These are phyloP conservation scores for Fusarium domesticum DNA, from an alignment of 2,329 filamentous ascomycete species.

Conservation along the genomic window DNA sequence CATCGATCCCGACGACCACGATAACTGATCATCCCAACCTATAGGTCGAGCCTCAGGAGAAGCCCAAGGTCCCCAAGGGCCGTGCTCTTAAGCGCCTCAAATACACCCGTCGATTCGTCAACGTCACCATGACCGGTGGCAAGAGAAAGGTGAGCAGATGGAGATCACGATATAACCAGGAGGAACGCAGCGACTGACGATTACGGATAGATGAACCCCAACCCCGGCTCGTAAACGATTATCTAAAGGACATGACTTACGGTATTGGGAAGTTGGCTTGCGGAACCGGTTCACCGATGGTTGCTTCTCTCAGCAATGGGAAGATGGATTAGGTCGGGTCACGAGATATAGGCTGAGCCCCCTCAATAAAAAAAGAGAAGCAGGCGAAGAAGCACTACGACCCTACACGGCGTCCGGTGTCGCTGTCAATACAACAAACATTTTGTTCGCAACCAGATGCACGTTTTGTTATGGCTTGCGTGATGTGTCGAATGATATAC, in stretches of 20 bases:
- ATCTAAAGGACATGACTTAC: slow-evolving; percentile 23
- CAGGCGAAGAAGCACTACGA: slow-evolving; percentile 38
- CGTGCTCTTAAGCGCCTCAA: slow-evolving; percentile 94
- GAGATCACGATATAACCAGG: not conserved
- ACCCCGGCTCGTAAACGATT: slow-evolving; percentile 64
- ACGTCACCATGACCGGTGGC: slow-evolving; percentile 94
- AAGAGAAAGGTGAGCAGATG: slow-evolving; percentile 82
- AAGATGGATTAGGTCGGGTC: slow-evolving; percentile 38
- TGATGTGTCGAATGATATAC: not conserved
- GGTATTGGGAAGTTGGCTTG: slow-evolving; percentile 32
- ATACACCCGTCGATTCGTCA: slow-evolving; percentile 97
- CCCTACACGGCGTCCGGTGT: slow-evolving; percentile 42
- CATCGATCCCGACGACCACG: slow-evolving; percentile 26
- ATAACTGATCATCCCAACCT: slow-evolving; percentile 31
- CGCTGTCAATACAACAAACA: slow-evolving; percentile 42
- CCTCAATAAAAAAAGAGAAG: slow-evolving; percentile 29
- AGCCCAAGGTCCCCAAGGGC: slow-evolving; percentile 95
- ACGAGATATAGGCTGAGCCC: slow-evolving; percentile 36
- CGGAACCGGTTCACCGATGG: slow-evolving; percentile 33
- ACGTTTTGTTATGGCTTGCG: slow-evolving; percentile 9
- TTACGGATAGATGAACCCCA: slow-evolving; percentile 74
- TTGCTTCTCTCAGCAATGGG: slow-evolving; percentile 33
- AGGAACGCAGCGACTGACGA: slow-evolving; percentile 24
- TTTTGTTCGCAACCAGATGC: slow-evolving; percentile 29
- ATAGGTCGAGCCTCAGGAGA: slow-evolving; percentile 86